Conservation (phyloP, 108 stramenopile genomes). For the Cyclotella atomus region DNA sequence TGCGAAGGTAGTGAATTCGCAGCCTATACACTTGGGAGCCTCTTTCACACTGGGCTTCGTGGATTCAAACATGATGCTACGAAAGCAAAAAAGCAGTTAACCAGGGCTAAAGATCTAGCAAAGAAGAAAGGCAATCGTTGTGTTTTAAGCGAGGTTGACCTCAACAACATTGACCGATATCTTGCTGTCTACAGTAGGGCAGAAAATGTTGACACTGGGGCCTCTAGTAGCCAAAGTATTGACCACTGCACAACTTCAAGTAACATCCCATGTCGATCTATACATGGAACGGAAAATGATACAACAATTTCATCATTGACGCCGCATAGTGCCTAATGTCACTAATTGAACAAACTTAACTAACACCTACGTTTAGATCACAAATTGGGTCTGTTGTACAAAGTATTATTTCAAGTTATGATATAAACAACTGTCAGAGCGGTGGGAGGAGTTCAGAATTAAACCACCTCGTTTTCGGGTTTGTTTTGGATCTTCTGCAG, state of each 20-base stretch:
- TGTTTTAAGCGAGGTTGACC: not conserved
- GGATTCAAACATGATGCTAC: constrained; percentile 18
- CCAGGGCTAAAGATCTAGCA: not conserved
- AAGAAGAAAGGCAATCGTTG: not conserved
- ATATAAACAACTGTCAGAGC: too few relatives aligned
- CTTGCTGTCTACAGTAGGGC: not conserved
- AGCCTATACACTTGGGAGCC: constrained; percentile 27
- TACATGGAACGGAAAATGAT: not conserved
- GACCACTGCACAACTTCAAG: not conserved
- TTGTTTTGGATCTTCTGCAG: constrained; percentile 18
- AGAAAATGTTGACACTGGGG: not conserved
- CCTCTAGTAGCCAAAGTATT: not conserved
- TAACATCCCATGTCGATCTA: not conserved
- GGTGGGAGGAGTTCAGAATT: not conserved
- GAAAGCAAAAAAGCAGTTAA: constrained; percentile 12
- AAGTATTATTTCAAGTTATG: too few relatives aligned
- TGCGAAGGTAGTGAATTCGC: constrained; percentile 18
- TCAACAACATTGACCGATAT: constrained; percentile 17
- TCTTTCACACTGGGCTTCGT: constrained; percentile 8
- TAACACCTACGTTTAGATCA: too few relatives aligned
- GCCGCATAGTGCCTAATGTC: not conserved
- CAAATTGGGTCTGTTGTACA: not conserved
- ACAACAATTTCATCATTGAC: constrained; percentile 3
- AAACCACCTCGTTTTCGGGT: not conserved
- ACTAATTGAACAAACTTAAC: not conserved